Conservation (phyloP, 176 grass and related monocot genomes). For the Cocos nucifera region DNA sequence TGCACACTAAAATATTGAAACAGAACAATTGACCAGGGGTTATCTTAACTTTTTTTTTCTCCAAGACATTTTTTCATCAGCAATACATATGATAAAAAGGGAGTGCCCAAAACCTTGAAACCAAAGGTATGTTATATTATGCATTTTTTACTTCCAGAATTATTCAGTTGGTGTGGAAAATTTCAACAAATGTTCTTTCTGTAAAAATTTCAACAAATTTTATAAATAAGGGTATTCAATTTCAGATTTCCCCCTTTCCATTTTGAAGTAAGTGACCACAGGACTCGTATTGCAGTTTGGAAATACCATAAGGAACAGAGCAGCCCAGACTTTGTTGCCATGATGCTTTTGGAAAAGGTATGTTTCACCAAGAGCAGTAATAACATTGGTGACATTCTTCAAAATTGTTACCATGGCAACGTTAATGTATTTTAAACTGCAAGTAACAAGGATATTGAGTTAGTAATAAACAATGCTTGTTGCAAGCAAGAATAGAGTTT, state of each 20-base stretch:
- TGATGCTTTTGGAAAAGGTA: slow-evolving; percentile 88
- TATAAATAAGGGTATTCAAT: no score
- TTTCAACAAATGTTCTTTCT: no score
- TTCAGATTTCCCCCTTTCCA: no score
- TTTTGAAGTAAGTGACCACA: slow-evolving; percentile 9
- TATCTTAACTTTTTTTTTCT: no score
- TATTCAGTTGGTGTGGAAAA: no score
- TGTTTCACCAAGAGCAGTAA: slow-evolving; percentile 88
- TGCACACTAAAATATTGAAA: no score
- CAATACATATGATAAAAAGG: no score
- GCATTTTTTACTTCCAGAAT: not conserved
- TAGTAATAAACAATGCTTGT: slow-evolving; percentile 8
- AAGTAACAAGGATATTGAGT: slow-evolving; percentile 18
- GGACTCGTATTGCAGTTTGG: slow-evolving; percentile 9
- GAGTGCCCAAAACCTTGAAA: not conserved
- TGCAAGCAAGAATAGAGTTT: no score
- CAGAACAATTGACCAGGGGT: no score
- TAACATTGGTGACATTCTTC: slow-evolving; percentile 91
- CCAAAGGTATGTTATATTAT: not conserved
- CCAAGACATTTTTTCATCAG: no score
- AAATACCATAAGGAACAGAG: slow-evolving; percentile 81
- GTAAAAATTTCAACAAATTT: no score
- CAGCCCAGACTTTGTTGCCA: slow-evolving; percentile 76
- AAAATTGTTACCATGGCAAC: slow-evolving; percentile 94
- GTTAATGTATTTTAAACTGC: slow-evolving; percentile 96